Base-by-base conservation (phyloP, 352 stramenopile genomes). In the Aphanomyces euteiches region DNA sequence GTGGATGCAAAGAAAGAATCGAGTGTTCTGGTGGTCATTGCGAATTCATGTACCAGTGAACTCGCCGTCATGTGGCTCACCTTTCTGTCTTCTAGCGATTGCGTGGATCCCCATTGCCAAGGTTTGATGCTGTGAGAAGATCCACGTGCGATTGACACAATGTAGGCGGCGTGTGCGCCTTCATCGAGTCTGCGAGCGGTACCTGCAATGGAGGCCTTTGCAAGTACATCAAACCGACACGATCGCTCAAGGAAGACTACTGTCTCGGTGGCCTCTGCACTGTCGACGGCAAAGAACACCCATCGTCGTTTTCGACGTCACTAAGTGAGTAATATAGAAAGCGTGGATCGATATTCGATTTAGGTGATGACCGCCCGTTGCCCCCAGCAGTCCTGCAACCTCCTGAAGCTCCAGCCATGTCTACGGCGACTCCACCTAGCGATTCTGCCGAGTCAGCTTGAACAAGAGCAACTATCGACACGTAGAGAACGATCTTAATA, bases 161-260 rank as follows among this genome's bases (percentile, higher is more conserved):
- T 38, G 21, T 66, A 66, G 53, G 53, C 56, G 83, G 83, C 17
- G 74, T 74, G 34, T 90, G 83, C 65, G 60, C 77, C 37, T 88
- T 90, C n/a, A 78, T 88, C 47, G 66, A 74, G 45, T 79, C 73
- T 8, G 61, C 76, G 3, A 41, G 69, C 2, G 68, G 68, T 15
- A 76, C 72, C 19, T 90, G 83, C 69, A 73, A 77, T 7, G 83
- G 83, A 0, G 83, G 83, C 56, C 74, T 72, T 8, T 90, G 83
- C 60, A 64, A 74, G n/a, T 90, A 88, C 67, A 36, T 76, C 6
- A 84, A 83, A 40, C 76, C 82, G 13, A 60, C 65, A 0, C 73
- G 57, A 10, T 88, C 79, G 19, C 71, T 90, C 36, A 47, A 13
- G 1, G 80, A 88, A 17, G 81, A 78, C 45, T 89, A 87, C 73